Evolutionary conservation across 345 rosid species (phyloP).

Genomic region (Lepidium africanum): DNA sequence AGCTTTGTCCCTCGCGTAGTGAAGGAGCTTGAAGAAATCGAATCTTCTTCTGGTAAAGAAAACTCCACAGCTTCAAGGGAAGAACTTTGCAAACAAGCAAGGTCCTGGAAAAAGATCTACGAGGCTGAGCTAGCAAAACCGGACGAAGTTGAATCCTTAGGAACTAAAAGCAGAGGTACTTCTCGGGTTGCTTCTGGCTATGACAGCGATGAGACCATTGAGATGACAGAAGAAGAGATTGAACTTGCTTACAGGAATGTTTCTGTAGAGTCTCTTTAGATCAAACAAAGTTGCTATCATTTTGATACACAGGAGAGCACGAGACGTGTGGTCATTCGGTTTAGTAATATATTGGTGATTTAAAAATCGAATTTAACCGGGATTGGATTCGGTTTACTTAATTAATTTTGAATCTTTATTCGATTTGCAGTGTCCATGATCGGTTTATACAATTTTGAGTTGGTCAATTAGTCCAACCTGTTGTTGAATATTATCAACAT

Average conservation of each 20-base stretch:
- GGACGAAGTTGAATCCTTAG: slow-evolving; percentile 22
- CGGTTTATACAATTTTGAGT: background rate
- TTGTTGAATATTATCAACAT: background rate
- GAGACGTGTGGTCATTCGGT: background rate
- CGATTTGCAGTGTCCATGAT: background rate
- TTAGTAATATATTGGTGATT: background rate
- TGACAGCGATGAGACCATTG: slow-evolving; percentile 80
- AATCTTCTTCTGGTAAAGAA: slow-evolving; percentile 14
- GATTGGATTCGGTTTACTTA: too few relatives aligned
- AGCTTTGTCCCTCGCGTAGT: slow-evolving; percentile 75
- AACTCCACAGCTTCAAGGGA: slow-evolving; percentile 35
- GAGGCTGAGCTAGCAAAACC: slow-evolving; percentile 40
- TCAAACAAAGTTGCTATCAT: background rate
- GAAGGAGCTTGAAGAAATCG: slow-evolving; percentile 58
- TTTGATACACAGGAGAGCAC: background rate
- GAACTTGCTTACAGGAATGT: slow-evolving; percentile 44
- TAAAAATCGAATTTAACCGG: background rate
- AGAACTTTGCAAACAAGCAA: slow-evolving; percentile 47
- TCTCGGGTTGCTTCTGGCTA: slow-evolving; percentile 30
- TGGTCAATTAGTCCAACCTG: background rate
- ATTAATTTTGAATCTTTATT: too few relatives aligned
- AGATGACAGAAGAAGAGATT: slow-evolving; percentile 90
- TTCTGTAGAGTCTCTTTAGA: slow-evolving; percentile 23
- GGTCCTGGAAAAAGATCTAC: slow-evolving; percentile 51
- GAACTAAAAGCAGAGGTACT: slow-evolving; percentile 13